Evolutionary conservation across 2,329 filamentous ascomycete species (phyloP), one percentile per base, ranked within the genome.

Genomic region (Nemania diffusa): DNA sequence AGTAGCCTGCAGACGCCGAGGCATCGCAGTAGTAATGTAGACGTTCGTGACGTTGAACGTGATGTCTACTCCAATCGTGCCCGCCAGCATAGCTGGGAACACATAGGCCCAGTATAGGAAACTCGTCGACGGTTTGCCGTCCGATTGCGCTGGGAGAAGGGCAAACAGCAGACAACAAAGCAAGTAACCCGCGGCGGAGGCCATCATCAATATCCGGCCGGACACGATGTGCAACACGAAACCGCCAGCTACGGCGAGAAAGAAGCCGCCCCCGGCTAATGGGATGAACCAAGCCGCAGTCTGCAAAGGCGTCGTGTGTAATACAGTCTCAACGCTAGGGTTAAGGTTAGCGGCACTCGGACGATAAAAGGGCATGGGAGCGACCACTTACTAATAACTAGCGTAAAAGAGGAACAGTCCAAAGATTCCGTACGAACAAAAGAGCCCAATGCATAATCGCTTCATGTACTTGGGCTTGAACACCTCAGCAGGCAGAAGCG

Each of bases 11-110:
- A 88, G 84, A 13, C 86, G 84, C 4, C 83, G 82, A 0, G 91
- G 90, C 69, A 94, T 82, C 15, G 86, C 87, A 0, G 91, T 93
- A 0, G 91, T 93, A 76, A 93, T 91, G 78, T 92, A 94, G 66
- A 94, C 86, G 73, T 91, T 94, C 20, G 89, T 87, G 1, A 94
- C 86, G 74, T 91, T 93, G 79, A 90, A 94, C 6, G 88, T 88
- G 62, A 94, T 88, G 74, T 95, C 92, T 66, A 94, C 88, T 20
- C 90, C 91, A 37, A 94, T 82, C 0, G 92, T 94, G 13, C 85
- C 85, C 69, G 88, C 87, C 3, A 91, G 77, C 89, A 91, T 91
- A 61, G 87, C 81, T 0, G 91, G 90, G 74, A 94, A 93, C 24
- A 92, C 84, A 73, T 87, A 94, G 0, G 89, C 86, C 92, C 92